phyloP scores from a whole-genome alignment of 176 grass and related monocot species.

The Olyra latifolia region DNA sequence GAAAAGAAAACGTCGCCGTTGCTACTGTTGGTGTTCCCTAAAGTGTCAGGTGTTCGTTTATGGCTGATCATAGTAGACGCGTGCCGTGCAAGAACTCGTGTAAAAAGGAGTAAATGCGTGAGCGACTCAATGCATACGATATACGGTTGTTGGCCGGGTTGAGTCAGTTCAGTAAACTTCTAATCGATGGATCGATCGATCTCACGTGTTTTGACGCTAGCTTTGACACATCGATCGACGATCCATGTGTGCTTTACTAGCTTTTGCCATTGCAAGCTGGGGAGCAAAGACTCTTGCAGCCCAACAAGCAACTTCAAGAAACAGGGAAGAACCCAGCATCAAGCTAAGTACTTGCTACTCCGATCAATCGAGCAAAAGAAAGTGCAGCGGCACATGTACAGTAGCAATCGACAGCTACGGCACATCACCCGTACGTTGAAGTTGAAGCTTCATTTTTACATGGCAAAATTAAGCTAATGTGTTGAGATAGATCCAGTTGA shows the following conservation, averaged over 20 bases:
- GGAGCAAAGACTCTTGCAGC: conserved; percentile 10
- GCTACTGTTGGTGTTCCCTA: conserved; percentile 10
- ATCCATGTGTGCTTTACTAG: too few species aligned
- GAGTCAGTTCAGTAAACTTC: not conserved
- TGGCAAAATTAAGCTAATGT: too few species aligned
- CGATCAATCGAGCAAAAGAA: not conserved
- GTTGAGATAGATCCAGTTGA: too few species aligned
- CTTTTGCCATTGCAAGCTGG: conserved; percentile 30
- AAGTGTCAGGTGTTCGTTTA: conserved; percentile 20
- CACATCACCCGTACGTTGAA: too few species aligned
- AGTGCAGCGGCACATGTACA: too few species aligned
- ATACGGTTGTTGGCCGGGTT: not conserved
- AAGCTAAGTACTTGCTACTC: not conserved
- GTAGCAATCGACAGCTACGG: too few species aligned
- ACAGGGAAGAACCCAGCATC: conserved; percentile 6
- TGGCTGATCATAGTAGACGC: conserved; percentile 22
- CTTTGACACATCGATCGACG: not conserved
- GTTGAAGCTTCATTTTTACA: too few species aligned
- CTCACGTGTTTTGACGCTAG: not conserved
- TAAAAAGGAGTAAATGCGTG: conserved; percentile 7
- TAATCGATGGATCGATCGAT: not conserved
- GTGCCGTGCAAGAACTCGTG: not conserved
- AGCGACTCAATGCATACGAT: not conserved
- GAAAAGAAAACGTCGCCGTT: conserved; percentile 1
- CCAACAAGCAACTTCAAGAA: conserved; percentile 29